Evolutionary conservation across 1,139 yeast species (phyloP).

Genomic region (Geotrichum citri-aurantii): DNA sequence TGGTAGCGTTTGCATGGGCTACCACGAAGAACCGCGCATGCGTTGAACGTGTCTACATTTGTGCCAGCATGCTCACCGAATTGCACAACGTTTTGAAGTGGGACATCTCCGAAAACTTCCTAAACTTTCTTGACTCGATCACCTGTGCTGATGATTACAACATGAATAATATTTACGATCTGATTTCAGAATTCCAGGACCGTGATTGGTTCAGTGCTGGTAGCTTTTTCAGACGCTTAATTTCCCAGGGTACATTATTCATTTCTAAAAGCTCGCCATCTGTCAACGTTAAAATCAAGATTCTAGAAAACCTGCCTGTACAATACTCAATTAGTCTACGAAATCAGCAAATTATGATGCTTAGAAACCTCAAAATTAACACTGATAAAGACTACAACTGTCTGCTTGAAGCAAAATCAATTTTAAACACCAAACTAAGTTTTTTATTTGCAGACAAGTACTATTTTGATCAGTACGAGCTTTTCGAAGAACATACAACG

Average conservation of each 20-base stretch:
- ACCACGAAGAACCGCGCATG: constrained; percentile 25
- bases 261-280: constrained; percentile 24
- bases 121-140: constrained; percentile 30
- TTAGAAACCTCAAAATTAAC: constrained; percentile 19
- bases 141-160: constrained; percentile 24
- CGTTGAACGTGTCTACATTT: constrained; percentile 26
- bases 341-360: constrained; percentile 26
- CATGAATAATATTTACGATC: constrained; percentile 42
- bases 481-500: constrained; percentile 13
- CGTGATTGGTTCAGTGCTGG: constrained; percentile 51
- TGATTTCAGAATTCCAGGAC: constrained; percentile 52
- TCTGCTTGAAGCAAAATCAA: constrained; percentile 11
- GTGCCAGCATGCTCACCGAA: constrained; percentile 23
- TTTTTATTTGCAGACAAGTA: constrained; percentile 18
- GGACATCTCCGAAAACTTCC: constrained; percentile 29
- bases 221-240: constrained; percentile 66
- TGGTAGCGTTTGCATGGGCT: constrained; percentile 32
- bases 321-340: constrained; percentile 20
- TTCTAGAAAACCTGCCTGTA: constrained; percentile 51
- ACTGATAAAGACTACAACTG: constrained; percentile 5
- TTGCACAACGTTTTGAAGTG: constrained; percentile 24
- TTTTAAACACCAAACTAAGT: constrained; percentile 4
- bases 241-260: constrained; percentile 78
- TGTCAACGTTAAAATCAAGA: constrained; percentile 42
- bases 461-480: constrained; percentile 10